phyloP scores from a whole-genome alignment of 106 monocot species.

The Phalaenopsis aphrodite region DNA sequence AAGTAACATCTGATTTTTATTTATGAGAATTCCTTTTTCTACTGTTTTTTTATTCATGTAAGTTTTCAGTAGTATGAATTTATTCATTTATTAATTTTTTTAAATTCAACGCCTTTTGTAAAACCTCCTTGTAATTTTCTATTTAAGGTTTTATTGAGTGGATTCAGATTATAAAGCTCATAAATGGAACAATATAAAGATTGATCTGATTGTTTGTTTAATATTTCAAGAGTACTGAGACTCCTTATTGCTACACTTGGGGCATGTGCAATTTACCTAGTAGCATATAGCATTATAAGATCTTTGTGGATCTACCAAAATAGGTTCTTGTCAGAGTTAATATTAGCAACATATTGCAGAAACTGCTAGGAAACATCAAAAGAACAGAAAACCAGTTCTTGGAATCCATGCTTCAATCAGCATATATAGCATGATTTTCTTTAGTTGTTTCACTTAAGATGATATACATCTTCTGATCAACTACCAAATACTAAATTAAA shows the following conservation, averaged over 20 bases:
- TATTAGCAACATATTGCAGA: neutral
- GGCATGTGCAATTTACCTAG: neutral
- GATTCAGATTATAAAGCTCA: neutral
- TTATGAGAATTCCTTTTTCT: neutral
- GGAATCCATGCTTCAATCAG: too few relatives aligned
- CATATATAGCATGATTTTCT: neutral
- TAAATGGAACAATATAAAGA: neutral
- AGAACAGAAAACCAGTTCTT: too few relatives aligned
- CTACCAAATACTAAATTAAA: neutral
- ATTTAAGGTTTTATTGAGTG: neutral
- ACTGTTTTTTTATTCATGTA: neutral
- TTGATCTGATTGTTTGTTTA: neutral
- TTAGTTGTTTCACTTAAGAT: neutral
- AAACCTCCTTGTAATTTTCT: neutral
- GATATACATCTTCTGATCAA: neutral
- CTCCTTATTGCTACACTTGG: neutral
- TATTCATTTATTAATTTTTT: too few relatives aligned
- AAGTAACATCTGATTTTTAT: neutral
- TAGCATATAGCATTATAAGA: neutral
- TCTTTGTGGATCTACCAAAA: neutral
- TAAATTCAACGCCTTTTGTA: too few relatives aligned
- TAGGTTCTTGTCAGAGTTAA: neutral
- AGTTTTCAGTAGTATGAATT: neutral
- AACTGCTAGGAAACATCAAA: too few relatives aligned
- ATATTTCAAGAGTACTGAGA: neutral